Conservation (phyloP, 257 asterid species). For the Misopates orontium region DNA sequence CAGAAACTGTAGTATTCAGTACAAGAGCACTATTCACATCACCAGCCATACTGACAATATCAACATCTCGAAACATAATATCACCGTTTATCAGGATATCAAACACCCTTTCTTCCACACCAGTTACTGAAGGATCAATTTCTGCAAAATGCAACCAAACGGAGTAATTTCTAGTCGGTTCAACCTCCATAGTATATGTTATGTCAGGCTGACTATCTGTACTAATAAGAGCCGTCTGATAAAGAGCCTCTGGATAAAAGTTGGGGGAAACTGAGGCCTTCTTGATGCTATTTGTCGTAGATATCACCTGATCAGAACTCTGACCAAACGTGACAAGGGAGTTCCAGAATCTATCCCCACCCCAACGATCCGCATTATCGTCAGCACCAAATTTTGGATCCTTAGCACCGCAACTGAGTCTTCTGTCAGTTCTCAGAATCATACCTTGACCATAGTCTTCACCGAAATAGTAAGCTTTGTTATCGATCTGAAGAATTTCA, state of each 20-base stretch:
- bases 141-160: conserved; percentile 99
- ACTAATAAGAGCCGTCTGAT: conserved; percentile 71
- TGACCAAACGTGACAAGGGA: conserved; percentile 56
- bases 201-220: conserved; percentile 63
- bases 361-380: conserved; percentile 77
- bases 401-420: conserved; percentile 72
- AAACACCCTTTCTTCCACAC: conserved; percentile 72
- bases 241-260: conserved; percentile 83
- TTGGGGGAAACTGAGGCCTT: conserved; percentile 63
- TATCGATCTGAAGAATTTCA: conserved; percentile 87
- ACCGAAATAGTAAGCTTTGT: conserved; percentile 71
- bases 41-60: conserved; percentile 68
- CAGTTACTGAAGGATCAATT: conserved; percentile 70
- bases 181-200: conserved; percentile 72
- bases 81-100: conserved; percentile 76
- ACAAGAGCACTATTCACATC: conserved; percentile 72
- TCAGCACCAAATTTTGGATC: conserved; percentile 69
- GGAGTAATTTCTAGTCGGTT: conserved; percentile 79
- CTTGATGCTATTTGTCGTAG: conserved; percentile 48
- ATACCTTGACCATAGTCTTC: conserved; percentile 73
- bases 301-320: conserved; percentile 45
- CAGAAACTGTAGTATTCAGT: conserved; percentile 66
- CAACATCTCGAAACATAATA: conserved; percentile 48
- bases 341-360: conserved; percentile 95
- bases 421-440: conserved; percentile 72